These are phyloP conservation scores for Mycena sp. DNA, from an alignment of 1,284 basidiomycete species.

Conservation along the genomic window DNA sequence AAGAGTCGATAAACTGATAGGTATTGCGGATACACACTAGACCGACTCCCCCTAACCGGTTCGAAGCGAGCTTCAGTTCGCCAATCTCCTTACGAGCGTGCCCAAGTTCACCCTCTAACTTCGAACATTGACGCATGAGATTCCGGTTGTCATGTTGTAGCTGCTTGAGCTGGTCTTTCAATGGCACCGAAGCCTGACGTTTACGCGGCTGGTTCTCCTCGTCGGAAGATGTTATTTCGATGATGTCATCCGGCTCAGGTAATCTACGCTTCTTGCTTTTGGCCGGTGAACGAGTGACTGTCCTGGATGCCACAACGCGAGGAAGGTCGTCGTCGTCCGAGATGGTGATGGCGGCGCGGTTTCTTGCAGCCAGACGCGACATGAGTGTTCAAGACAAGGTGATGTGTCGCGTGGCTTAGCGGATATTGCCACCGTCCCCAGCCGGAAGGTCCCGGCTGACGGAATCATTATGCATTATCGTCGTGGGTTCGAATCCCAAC, in stretches of 20 bases:
- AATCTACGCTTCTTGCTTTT: conserved; percentile 28
- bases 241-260: conserved; percentile 50
- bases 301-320: conserved; percentile 1
- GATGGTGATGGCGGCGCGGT: no score
- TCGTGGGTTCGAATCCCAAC: no score
- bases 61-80: conserved; percentile 18
- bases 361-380: background rate
- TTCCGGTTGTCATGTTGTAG: conserved; percentile 47
- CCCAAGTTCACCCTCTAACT: conserved; percentile 20
- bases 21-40: conserved; percentile 34
- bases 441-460: no score
- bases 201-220: conserved; percentile 44
- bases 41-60: conserved; percentile 30
- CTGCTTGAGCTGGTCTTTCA: conserved; percentile 43
- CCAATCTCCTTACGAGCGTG: conserved; percentile 11
- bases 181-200: conserved; percentile 28
- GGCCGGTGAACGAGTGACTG: background rate
- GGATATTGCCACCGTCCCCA: no score
- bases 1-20: conserved; percentile 1
- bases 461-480: no score
- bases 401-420: no score
- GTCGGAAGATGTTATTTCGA: conserved; percentile 64
- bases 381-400: no score
- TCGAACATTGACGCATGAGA: conserved; percentile 3
- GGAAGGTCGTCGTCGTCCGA: conserved; percentile 13